phyloP scores from a whole-genome alignment of 805 yeast genomes.

The Candida glaebosa region DNA sequence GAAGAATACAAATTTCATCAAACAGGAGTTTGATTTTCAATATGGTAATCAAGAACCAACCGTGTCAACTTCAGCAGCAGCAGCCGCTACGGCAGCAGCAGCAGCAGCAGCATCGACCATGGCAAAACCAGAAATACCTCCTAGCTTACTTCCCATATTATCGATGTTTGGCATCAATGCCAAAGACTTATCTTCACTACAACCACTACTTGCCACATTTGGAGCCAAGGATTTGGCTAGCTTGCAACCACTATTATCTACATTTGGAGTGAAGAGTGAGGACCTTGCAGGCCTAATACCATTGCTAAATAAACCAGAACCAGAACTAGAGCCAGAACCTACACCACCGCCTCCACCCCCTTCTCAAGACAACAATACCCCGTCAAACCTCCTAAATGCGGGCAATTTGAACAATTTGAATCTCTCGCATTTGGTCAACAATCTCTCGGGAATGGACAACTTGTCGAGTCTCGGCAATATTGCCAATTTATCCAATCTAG shows the following conservation, averaged over 20 bases:
- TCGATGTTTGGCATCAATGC: slow-evolving; percentile 1
- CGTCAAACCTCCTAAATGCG: slow-evolving; percentile 20
- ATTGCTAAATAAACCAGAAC: neutral
- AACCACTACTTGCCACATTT: slow-evolving; percentile 3
- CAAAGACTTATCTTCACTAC: neutral
- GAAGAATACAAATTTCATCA: neutral
- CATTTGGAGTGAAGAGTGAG: neutral
- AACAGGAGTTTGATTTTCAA: slow-evolving; percentile 1
- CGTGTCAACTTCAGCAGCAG: neutral
- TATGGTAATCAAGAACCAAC: neutral
- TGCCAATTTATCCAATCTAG: slow-evolving; percentile 38
- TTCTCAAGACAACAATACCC: neutral
- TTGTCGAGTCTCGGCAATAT: slow-evolving; percentile 32
- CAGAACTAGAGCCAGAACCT: neutral
- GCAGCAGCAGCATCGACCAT: neutral
- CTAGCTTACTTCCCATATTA: slow-evolving; percentile 1
- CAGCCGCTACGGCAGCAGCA: neutral
- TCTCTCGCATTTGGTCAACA: slow-evolving; percentile 40
- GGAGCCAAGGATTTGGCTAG: neutral
- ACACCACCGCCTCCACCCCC: neutral
- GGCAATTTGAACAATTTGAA: slow-evolving; percentile 42
- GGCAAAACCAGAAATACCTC: neutral
- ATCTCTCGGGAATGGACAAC: slow-evolving; percentile 34
- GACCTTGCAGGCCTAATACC: neutral
- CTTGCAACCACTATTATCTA: neutral